phyloP scores from a whole-genome alignment of 192 early-diverging fungal genomes.

The Coemansia sp. region DNA sequence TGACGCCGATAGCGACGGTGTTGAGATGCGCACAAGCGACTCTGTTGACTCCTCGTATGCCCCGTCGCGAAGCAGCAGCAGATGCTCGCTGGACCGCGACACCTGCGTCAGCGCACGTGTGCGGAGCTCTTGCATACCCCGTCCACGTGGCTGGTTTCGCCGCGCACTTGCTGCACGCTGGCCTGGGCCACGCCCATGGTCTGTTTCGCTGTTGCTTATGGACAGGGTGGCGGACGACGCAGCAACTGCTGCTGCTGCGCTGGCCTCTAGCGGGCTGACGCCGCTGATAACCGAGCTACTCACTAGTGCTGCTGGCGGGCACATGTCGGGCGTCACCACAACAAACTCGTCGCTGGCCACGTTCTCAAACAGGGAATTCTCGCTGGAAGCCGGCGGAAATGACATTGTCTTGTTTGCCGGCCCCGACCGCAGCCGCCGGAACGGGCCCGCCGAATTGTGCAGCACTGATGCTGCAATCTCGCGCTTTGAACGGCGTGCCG shows the following conservation, averaged over 20 bases:
- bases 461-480: constrained; percentile 46
- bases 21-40: constrained; percentile 45
- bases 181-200: constrained; percentile 2
- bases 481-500: constrained; percentile 42
- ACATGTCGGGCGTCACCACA: constrained; percentile 51
- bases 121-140: constrained; percentile 15
- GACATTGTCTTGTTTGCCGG: constrained; percentile 39
- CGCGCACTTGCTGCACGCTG: constrained; percentile 9
- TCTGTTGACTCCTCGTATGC: constrained; percentile 42
- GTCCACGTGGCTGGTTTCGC: constrained; percentile 7
- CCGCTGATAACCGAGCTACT: constrained; percentile 53
- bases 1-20: constrained; percentile 49
- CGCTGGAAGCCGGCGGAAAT: constrained; percentile 32
- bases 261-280: constrained; percentile 26
- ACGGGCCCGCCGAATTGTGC: constrained; percentile 41
- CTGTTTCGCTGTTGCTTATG: not conserved
- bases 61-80: constrained; percentile 21
- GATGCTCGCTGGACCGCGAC: constrained; percentile 29
- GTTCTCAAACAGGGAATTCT: constrained; percentile 10
- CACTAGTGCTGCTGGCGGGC: constrained; percentile 46
- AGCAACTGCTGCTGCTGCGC: constrained; percentile 19
- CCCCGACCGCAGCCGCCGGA: constrained; percentile 37
- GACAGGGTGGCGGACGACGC: constrained; percentile 13
- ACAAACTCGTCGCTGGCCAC: constrained; percentile 43
- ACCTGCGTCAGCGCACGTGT: constrained; percentile 43